Conservation (phyloP, 345 rosid genomes). For the Salix viminalis region DNA sequence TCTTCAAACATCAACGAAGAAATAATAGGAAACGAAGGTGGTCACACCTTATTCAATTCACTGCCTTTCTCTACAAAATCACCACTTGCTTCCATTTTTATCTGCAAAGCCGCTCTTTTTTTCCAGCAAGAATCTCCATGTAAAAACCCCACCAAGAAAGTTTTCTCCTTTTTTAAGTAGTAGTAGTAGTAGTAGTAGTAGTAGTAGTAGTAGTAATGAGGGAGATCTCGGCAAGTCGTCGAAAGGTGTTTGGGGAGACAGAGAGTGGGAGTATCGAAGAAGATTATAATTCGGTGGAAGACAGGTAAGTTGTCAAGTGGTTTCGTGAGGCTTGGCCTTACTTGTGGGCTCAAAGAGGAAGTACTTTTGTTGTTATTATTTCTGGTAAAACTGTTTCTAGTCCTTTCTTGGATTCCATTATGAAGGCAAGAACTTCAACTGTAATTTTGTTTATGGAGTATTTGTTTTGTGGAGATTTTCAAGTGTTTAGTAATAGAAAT, state of each 20-base stretch:
- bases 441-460: background rate
- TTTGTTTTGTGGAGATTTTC: background rate
- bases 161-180: too few relatives aligned
- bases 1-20: too few relatives aligned
- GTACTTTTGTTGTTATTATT: slow-evolving; percentile 66
- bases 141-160: too few relatives aligned
- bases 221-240: slow-evolving; percentile 10
- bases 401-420: slow-evolving; percentile 52
- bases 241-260: slow-evolving; percentile 32
- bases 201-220: too few relatives aligned
- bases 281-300: slow-evolving; percentile 42
- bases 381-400: slow-evolving; percentile 62
- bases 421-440: slow-evolving; percentile 47
- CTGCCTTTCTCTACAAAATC: background rate
- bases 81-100: background rate
- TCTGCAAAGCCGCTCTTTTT: too few relatives aligned
- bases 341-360: slow-evolving; percentile 78
- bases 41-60: background rate
- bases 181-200: too few relatives aligned
- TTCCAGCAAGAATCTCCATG: too few relatives aligned
- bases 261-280: slow-evolving; percentile 24
- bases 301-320: slow-evolving; percentile 78
- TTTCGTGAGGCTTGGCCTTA: slow-evolving; percentile 98
- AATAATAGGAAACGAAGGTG: too few relatives aligned
- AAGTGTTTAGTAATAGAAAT: background rate